Conservation (phyloP, 495 filamentous ascomycete species). For the Pseudomonodictys pantanalensis region DNA sequence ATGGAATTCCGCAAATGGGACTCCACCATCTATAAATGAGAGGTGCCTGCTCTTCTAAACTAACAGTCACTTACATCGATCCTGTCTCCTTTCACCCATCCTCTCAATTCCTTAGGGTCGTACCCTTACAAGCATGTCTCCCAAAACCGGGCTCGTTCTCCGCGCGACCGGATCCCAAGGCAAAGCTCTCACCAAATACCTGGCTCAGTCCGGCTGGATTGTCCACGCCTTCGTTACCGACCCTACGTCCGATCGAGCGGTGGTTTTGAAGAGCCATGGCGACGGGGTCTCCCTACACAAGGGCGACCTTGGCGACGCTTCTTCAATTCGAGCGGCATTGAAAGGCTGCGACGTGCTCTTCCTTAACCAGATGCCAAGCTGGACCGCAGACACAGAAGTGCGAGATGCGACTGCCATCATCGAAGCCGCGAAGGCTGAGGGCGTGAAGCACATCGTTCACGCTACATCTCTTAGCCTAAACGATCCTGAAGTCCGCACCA, state of each 20-base stretch:
- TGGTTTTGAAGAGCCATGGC: slow-evolving; percentile 41
- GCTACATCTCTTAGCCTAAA: slow-evolving; percentile 38
- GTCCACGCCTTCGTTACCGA: slow-evolving; percentile 48
- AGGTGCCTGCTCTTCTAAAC: too few relatives aligned
- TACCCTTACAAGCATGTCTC: slow-evolving; percentile 39
- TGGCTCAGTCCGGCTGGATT: slow-evolving; percentile 40
- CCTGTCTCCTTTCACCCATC: too few relatives aligned
- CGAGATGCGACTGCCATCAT: slow-evolving; percentile 45
- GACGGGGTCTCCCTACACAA: slow-evolving; percentile 38
- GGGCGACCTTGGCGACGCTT: slow-evolving; percentile 46
- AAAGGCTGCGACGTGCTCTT: slow-evolving; percentile 48
- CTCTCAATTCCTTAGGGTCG: slow-evolving; percentile 33
- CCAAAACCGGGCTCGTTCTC: slow-evolving; percentile 19
- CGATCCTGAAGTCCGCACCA: slow-evolving; percentile 31
- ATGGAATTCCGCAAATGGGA: too few relatives aligned
- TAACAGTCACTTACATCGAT: too few relatives aligned
- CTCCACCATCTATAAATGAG: too few relatives aligned
- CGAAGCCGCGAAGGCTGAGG: slow-evolving; percentile 43
- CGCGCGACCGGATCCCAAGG: slow-evolving; percentile 54
- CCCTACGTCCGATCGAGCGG: slow-evolving; percentile 38
- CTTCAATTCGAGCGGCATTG: slow-evolving; percentile 41
- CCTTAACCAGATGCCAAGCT: slow-evolving; percentile 46
- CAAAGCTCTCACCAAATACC: slow-evolving; percentile 42
- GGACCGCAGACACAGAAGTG: slow-evolving; percentile 38
- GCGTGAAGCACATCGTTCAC: slow-evolving; percentile 46